Conservation (phyloP, 208 protist species). For the Porcisia deanei region DNA sequence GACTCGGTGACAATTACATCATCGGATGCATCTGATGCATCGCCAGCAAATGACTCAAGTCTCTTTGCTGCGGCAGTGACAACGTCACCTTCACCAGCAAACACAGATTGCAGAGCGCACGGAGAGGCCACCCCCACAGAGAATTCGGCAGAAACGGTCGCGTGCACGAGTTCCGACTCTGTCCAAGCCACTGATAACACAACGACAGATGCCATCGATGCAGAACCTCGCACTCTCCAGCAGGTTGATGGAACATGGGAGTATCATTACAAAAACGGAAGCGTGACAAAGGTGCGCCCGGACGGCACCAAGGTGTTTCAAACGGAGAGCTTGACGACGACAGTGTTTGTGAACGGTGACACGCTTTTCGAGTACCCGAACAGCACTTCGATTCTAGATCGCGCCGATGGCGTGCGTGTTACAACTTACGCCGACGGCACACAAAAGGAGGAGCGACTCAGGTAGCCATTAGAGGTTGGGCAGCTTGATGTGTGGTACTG, state of each 20-base stretch:
- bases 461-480: slow-evolving; percentile 9
- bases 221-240: slow-evolving; percentile 49
- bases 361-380: slow-evolving; percentile 84
- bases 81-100: neutral
- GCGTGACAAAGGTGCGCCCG: slow-evolving; percentile 49
- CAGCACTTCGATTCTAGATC: slow-evolving; percentile 70
- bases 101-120: neutral
- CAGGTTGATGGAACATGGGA: slow-evolving; percentile 77
- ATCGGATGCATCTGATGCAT: neutral
- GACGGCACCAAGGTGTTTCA: slow-evolving; percentile 74
- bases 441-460: slow-evolving; percentile 48
- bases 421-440: slow-evolving; percentile 80
- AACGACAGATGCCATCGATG: neutral
- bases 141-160: neutral
- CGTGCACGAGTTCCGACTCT: neutral
- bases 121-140: neutral
- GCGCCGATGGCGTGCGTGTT: slow-evolving; percentile 73
- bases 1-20: slow-evolving; percentile 45
- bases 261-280: slow-evolving; percentile 74
- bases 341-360: slow-evolving; percentile 58
- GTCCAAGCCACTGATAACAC: neutral
- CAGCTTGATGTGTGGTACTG: neutral
- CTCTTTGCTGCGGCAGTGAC: neutral
- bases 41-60: neutral
- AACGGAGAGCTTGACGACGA: slow-evolving; percentile 60